Evolutionary conservation across 768 basidiomycete species (phyloP).

Genomic region (Tubosaeta sp.): DNA sequence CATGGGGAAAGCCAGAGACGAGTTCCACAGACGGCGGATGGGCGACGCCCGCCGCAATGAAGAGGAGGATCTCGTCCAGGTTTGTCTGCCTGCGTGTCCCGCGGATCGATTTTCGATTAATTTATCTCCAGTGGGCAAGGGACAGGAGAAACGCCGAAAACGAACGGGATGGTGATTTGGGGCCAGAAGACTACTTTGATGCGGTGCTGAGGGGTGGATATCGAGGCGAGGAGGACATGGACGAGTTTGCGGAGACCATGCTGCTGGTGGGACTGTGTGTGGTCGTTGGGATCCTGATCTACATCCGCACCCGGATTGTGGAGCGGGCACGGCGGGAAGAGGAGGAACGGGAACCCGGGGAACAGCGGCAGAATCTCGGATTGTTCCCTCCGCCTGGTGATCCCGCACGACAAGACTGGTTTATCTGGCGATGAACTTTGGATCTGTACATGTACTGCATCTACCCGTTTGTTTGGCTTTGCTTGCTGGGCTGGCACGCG

Average conservation of each 20-base stretch:
- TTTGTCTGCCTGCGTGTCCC: conserved; percentile 25
- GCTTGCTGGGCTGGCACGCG: conserved; percentile 16
- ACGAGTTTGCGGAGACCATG: conserved; percentile 80
- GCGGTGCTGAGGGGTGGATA: conserved; percentile 55
- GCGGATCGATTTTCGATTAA: conserved; percentile 1
- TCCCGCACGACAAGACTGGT: conserved; percentile 63
- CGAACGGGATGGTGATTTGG: conserved; percentile 70
- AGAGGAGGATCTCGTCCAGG: conserved; percentile 75
- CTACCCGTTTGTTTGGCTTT: conserved; percentile 21
- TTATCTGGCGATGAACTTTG: conserved; percentile 45
- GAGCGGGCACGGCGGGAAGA: conserved; percentile 68
- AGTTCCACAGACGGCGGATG: conserved; percentile 57
- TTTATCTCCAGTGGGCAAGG: conserved; percentile 61
- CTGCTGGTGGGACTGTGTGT: conserved; percentile 70
- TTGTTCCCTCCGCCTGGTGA: conserved; percentile 62
- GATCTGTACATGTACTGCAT: background rate
- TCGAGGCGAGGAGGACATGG: conserved; percentile 57
- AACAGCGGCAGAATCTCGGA: conserved; percentile 34
- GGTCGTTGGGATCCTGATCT: conserved; percentile 69
- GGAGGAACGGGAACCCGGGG: conserved; percentile 37
- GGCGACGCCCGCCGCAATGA: conserved; percentile 40
- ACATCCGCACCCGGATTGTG: conserved; percentile 74
- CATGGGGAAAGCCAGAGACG: conserved; percentile 75
- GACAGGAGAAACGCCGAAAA: conserved; percentile 68
- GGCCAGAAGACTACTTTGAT: conserved; percentile 82